Evolutionary conservation across 768 basidiomycete genomes (phyloP), one percentile per base, ranked within the genome.

Genomic region (Pulveroboletus sp.): DNA sequence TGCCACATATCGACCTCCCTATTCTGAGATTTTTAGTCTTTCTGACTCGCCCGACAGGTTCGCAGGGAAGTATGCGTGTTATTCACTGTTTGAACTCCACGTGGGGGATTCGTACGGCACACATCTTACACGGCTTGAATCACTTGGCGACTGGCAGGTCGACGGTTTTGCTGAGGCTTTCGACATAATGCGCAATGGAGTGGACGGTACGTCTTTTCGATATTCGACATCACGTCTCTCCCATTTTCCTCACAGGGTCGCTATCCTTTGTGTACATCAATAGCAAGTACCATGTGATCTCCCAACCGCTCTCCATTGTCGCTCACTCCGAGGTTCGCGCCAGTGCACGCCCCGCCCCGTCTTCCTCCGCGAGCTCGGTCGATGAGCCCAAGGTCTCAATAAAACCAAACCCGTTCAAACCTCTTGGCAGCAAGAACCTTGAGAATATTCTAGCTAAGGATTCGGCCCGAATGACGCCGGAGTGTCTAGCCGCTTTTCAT

Each of bases 351-450:
- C 63, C 67, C 8, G 33, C 43, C 8, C 39, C 55, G 13, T 54
- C 59, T 43, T 65, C 53, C 10, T 47, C 54, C 6, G 41, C 46
- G 7, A 57, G 56, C n/a, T 64, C 64, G n/a, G 31, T 37, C 4
- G 64, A 66, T 1, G 66, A 64, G 24, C 36, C 35, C 10, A 55
- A 60, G 26, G 55, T 70, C 9, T 62, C 81, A n/a, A 72, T 74
- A 1, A 67, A 86, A n/a, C 73, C 83, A 7, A 84, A 82, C 52
- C 76, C 82, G 4, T 82, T 89, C 71, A 89, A 82, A 61, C 69
- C 73, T 1, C 71, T 79, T 13, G 72, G 73, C 47, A 69, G 69
- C 26, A 72, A 62, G n/a, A 78, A 80, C n/a, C 58, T 72, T 0
- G 84, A 85, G 28, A 70, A 73, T 46, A 44, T 78, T 4, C 36